phyloP scores from a whole-genome alignment of 1,139 yeast species.

The Yamadazyma taylorii region DNA sequence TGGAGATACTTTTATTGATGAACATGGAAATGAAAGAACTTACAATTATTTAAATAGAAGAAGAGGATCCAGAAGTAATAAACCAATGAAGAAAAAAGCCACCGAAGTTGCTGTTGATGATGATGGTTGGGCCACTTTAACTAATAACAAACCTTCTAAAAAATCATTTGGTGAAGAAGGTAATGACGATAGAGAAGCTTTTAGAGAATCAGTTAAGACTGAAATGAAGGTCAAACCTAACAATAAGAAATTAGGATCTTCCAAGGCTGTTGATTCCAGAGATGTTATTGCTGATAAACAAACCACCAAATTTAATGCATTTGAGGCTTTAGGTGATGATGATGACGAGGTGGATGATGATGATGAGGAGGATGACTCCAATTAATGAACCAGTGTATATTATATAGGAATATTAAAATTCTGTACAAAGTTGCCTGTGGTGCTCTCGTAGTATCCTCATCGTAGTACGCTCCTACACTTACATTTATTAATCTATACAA shows the following conservation, averaged over 20 bases:
- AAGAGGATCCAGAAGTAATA: conserved; percentile 55
- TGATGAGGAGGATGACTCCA: neutral
- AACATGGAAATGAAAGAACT: conserved; percentile 48
- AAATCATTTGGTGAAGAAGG: conserved; percentile 52
- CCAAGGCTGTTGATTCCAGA: conserved; percentile 71
- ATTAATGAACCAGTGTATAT: neutral
- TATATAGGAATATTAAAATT: conserved; percentile 5
- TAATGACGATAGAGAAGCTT: conserved; percentile 46
- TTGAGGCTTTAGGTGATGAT: conserved; percentile 71
- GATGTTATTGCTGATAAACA: conserved; percentile 70
- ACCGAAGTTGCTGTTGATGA: conserved; percentile 61
- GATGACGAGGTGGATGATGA: conserved; percentile 49
- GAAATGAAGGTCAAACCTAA: conserved; percentile 61
- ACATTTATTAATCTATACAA: no score
- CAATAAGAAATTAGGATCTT: conserved; percentile 70
- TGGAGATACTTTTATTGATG: conserved; percentile 52
- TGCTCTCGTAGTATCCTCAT: no score
- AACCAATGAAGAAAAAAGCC: conserved; percentile 59
- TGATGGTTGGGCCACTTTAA: conserved; percentile 80
- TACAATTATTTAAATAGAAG: conserved; percentile 55
- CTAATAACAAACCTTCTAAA: conserved; percentile 35
- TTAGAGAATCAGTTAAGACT: conserved; percentile 47
- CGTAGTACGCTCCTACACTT: no score
- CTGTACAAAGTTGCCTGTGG: no score
- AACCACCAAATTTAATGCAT: conserved; percentile 69